Evolutionary conservation across 2,329 filamentous ascomycete species (phyloP), one percentile per base, ranked within the genome.

Genomic region (Penicillium vulpinum): DNA sequence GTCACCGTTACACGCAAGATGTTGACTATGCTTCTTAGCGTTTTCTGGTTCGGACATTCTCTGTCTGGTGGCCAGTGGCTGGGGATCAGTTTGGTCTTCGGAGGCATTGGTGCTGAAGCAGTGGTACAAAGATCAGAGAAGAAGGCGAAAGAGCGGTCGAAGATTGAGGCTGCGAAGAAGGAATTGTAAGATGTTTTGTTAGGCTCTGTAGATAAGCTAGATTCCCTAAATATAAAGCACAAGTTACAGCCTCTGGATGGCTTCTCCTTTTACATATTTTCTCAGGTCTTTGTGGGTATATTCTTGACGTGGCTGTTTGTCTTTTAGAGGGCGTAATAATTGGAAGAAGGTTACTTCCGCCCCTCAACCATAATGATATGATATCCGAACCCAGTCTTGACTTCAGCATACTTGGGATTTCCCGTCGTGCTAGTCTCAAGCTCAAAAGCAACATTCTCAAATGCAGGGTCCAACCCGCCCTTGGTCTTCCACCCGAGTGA

Each of bases 1-100:
- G 92, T 99, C 3, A 99, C 92, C 2, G 94, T 99, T 44, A 99
- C 94, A 44, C 85, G 94, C 70, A 99, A 99, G 80, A 99, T 99
- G 94, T 85, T 97, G 73, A 97, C 93, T 64, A 99, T 99, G 94
- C 91, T 97, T 58, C 82, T 97, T 50, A 96, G 91, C 52, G 94
- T 99, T 28, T 81, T 97, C 59, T 92, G 91, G 78, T 99, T 97
- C 73, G 94, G 94, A 28, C 94, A 99, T 75, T 85, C 84, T 61
- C 83, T 99, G 47, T 89, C 85, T 28, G 78, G 80, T n/a, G 95
- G 93, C 83, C 94, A 99, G 78, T 96, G 92, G 90, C 79, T 95
- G 7, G 94, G 94, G 61, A 92, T 99, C 31, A 88, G 85, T 0
- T 80, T 99, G 57, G 94, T 99, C 9, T 99, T 99, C 79, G 92